Base-by-base conservation (phyloP, 73 alveolate genomes). In the Breviolum minutum region DNA sequence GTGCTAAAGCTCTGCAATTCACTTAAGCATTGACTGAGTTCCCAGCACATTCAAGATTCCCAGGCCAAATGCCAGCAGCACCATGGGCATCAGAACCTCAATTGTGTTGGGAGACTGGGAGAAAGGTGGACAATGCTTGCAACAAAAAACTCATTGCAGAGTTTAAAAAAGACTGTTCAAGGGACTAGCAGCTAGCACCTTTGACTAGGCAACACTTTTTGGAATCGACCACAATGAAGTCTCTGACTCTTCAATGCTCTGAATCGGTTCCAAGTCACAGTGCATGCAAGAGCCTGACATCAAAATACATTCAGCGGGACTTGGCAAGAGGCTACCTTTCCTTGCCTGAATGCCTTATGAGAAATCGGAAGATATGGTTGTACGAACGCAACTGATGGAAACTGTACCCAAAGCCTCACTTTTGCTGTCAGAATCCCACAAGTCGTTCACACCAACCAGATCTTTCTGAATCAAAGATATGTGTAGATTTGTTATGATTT, bases 21-120 rank as follows among this genome's bases (percentile, higher is more conserved):
- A 7, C 22, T n/a, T 12, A 22, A 79, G 60, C 87, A 24, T 19
- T 24, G 27, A 24, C 26, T 22, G 5, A 20, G 81, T 81, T 48
- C 29, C 82, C 22, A 2, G 48, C 95, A 88, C 64, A 27, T 88
- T 88, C 95, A 88, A 71, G 24, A 88, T 88, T 9, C 95, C 95
- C 40, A 88, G 85, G 71, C 95, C 95, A 19, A 88, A 88, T 17
- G 95, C 95, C 69, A 88, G 85, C 54, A 88, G 54, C 54, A 71
- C 95, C 95, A 88, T 71, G 27, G 95, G 95, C 95, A 88, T 88
- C 68, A 88, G 85, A 66, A 88, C 95, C 95, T 88, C 70, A 19
- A 19, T 8, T 17, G 6, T 22, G 54, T 3, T 0, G 3, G 54
- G 54, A 40, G 54, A 40, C 54, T 40, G 54, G 54, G 54, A 40